Percentiles rank a stretch among this genome's conserved stretches.
These are phyloP conservation scores for Urochloa ruziziensis DNA, from an alignment of 176 grass and related monocot species.

Conservation along the genomic window DNA sequence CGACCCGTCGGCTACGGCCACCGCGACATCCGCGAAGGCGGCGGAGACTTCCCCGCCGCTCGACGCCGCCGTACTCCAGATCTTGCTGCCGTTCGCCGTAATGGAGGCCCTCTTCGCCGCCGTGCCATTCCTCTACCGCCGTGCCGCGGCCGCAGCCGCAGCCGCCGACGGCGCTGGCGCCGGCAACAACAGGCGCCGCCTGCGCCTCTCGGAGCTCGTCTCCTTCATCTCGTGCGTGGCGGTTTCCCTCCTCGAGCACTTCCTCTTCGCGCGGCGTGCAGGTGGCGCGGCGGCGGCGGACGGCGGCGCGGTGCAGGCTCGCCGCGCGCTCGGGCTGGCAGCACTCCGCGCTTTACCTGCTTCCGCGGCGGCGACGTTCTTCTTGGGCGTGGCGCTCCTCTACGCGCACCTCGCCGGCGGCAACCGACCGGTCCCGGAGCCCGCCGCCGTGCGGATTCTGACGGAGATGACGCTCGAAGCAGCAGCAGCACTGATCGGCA, in stretches of 20 bases:
- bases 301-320: neutral
- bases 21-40: neutral
- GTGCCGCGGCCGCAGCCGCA: too few species aligned
- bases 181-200: neutral
- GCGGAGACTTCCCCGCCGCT: neutral
- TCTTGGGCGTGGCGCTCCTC: neutral
- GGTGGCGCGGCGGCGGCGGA: neutral
- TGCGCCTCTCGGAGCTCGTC: neutral
- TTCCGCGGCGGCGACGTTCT: neutral
- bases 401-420: neutral
- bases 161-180: neutral
- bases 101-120: neutral
- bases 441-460: neutral
- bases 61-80: neutral
- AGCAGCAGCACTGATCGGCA: neutral
- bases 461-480: neutral
- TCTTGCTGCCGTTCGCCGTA: neutral
- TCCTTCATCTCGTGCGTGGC: neutral
- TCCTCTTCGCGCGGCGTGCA: neutral
- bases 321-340: too few species aligned
- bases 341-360: neutral
- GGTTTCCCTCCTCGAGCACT: neutral
- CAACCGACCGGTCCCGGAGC: neutral
- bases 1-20: neutral
- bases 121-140: neutral